Base-by-base conservation (phyloP, 768 basidiomycete genomes). In the Rhodotorula sphaerocarpa region DNA sequence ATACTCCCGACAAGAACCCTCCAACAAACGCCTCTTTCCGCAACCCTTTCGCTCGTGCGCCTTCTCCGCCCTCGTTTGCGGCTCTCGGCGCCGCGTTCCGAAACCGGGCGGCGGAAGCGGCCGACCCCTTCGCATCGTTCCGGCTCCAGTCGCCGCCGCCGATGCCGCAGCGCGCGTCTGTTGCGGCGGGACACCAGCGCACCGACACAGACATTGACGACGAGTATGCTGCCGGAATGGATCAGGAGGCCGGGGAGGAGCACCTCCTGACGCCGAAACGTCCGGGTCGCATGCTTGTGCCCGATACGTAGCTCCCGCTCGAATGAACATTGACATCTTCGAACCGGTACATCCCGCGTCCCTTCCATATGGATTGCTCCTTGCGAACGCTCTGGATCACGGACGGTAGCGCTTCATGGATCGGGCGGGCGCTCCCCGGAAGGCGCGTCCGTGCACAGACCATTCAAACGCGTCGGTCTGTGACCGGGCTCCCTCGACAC, bases 21-120 rank as follows among this genome's bases (percentile, higher is more conserved):
- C 11, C 34, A 1, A 33, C 53, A 30, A 18, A 44, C 2, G 28
- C 42, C 2, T 15, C 34, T 27, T 53, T 47, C 50, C 55, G 47
- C 34, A 48, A 55, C 9, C 52, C 62, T 27, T 58, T 68, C 59
- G 44, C 62, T 1, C 62, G 62, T 43, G 55, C 62, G 1, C 14
- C 56, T 23, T 58, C 67, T 0, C 51, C 63, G 20, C 62, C 67
- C 5, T 68, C 67, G 1, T 64, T 68, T 56, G 67, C 67, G 6
- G 62, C 62, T 1, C 67, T 68, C 52, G 67, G 67, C 15, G 62
- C 67, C 18, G 67, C 67, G 1, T 61, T 68, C 48, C 59, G 67
- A 12, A 58, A 61, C 5, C 61, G 66, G 0, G 53, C 60, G 0
- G 11, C 51, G 2, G 50, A 42, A 1, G 27, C 45, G 10, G n/a